These are phyloP conservation scores for Microdochium nivale DNA, from an alignment of 2,329 filamentous ascomycete genomes.

Conservation along the genomic window DNA sequence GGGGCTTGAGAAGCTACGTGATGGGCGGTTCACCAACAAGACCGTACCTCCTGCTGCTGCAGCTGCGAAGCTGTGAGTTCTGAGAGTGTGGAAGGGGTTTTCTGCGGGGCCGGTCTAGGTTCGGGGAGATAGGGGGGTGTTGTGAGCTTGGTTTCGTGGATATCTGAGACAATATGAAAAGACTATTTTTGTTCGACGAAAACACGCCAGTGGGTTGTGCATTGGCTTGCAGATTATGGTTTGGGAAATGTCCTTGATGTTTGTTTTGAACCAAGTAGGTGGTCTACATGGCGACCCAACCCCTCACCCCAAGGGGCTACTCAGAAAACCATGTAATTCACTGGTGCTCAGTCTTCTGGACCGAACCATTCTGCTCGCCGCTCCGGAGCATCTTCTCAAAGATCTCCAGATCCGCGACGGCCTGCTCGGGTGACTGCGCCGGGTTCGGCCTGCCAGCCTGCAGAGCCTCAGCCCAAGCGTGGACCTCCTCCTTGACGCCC, in stretches of 20 bases:
- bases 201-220: too few species aligned
- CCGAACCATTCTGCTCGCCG: conserved; percentile 31
- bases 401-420: conserved; percentile 52
- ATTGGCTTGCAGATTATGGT: neutral
- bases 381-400: conserved; percentile 42
- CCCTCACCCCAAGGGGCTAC: neutral
- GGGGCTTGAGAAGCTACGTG: conserved; percentile 49
- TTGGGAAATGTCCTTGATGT: neutral
- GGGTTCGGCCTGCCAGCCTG: conserved; percentile 35
- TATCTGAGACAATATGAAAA: too few species aligned
- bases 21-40: conserved; percentile 8
- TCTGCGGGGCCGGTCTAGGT: neutral
- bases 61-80: conserved; percentile 16
- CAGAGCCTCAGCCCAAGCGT: conserved; percentile 50
- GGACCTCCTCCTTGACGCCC: conserved; percentile 51
- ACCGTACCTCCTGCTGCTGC: neutral
- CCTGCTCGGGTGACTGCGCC: conserved; percentile 47
- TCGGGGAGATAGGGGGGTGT: neutral
- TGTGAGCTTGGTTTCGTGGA: neutral
- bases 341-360: conserved; percentile 30
- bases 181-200: too few species aligned
- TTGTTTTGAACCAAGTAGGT: neutral
- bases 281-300: neutral
- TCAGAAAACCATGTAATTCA: conserved; percentile 2
- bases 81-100: conserved; percentile 2